A percentile compares a stretch with the other conserved stretches of the same genome.
These are phyloP conservation scores for Pilatotrama ljubarskyi DNA, from an alignment of 768 basidiomycete species.

Conservation along the genomic window DNA sequence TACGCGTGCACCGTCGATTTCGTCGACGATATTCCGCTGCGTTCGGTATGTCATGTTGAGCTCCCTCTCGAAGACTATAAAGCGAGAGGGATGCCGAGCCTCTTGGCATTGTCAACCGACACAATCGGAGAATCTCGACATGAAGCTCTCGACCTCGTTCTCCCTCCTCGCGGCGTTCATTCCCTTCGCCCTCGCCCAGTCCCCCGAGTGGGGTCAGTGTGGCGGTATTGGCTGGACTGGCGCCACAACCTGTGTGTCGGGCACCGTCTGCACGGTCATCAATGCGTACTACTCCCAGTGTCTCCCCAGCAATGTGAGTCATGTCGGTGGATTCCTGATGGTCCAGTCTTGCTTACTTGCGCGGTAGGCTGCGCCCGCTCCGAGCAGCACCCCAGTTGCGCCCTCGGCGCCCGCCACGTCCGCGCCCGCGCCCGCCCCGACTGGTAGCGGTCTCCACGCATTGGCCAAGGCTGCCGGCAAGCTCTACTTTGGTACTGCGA, in stretches of 20 bases:
- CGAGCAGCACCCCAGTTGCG: not conserved
- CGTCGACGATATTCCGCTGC: constrained; percentile 16
- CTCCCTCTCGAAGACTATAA: constrained; percentile 7
- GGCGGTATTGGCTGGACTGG: constrained; percentile 41
- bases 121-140: not conserved
- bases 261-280: constrained; percentile 38
- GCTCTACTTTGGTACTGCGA: constrained; percentile 51
- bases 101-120: constrained; percentile 14
- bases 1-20: constrained; percentile 8
- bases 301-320: constrained; percentile 33
- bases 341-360: not conserved
- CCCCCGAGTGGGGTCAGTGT: constrained; percentile 32
- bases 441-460: constrained; percentile 29
- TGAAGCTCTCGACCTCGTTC: constrained; percentile 30
- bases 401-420: constrained; percentile 9
- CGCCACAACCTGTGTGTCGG: constrained; percentile 41
- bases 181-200: constrained; percentile 29
- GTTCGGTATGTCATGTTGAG: not conserved
- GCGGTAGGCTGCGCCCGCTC: not conserved
- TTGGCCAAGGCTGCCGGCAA: constrained; percentile 46
- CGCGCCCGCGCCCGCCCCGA: constrained; percentile 6
- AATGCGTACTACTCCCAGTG: constrained; percentile 50
- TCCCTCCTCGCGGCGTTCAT: constrained; percentile 30
- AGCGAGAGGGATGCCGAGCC: constrained; percentile 5
- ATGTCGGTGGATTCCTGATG: constrained; percentile 15